Percentiles rank a stretch among this genome's conserved stretches.
Evolutionary conservation across 768 basidiomycete species (phyloP).

Genomic region (Suillus bovinus): DNA sequence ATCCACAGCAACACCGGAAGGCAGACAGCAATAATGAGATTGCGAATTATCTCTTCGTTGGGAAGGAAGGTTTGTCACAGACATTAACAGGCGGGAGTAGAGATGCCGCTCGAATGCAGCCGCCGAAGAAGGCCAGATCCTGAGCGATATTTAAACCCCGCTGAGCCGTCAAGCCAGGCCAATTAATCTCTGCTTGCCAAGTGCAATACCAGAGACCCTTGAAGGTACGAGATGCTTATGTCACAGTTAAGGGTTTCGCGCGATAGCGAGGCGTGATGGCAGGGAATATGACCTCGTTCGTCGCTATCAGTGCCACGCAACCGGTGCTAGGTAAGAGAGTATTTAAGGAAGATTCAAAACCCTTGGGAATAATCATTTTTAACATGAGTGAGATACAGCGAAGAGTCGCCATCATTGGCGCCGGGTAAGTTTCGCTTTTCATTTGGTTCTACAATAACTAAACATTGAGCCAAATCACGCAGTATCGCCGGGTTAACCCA

Average conservation of each 20-base stretch:
- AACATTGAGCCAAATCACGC: background rate
- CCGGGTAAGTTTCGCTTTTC: constrained; percentile 15
- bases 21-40: background rate
- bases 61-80: background rate
- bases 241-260: background rate
- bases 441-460: background rate
- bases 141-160: no score
- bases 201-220: no score
- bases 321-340: background rate
- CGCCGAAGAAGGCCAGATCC: no score
- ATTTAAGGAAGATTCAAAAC: background rate
- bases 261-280: background rate
- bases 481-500: constrained; percentile 44
- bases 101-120: no score
- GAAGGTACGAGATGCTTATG: background rate
- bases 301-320: no score
- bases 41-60: background rate
- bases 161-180: no score
- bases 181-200: no score
- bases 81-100: no score
- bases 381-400: constrained; percentile 1
- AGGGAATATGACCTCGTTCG: background rate
- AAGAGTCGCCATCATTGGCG: constrained; percentile 24
- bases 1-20: background rate
- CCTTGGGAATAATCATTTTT: background rate